A percentile compares a stretch with the other conserved stretches of the same genome.
Evolutionary conservation across 1,139 yeast species (phyloP).

Genomic region (Nakaseomyces delphensis): DNA sequence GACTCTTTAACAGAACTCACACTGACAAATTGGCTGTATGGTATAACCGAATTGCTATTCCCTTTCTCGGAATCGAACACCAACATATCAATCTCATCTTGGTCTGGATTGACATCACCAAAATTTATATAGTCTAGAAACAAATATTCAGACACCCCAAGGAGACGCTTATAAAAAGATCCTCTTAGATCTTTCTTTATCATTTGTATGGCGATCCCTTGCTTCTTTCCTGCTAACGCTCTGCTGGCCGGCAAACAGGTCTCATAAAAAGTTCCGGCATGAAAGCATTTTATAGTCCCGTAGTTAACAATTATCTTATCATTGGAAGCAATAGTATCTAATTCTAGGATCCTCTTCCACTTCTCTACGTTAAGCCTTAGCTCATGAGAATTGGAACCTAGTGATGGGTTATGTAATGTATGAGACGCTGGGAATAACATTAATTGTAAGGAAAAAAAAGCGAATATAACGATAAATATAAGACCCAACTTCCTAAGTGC

Average conservation of each 20-base stretch:
- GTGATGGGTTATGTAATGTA: background rate
- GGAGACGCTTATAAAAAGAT: constrained; percentile 15
- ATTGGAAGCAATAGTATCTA: background rate
- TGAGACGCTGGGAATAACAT: background rate
- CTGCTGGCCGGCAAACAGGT: background rate
- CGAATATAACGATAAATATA: background rate
- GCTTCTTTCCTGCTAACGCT: background rate
- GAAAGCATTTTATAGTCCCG: constrained; percentile 18
- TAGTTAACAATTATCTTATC: constrained; percentile 15
- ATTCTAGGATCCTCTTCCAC: constrained; percentile 3
- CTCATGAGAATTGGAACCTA: background rate
- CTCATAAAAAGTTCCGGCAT: constrained; percentile 12
- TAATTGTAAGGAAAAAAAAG: background rate
- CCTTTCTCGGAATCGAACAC: background rate
- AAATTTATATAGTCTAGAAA: constrained; percentile 15
- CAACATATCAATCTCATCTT: background rate
- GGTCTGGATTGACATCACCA: background rate
- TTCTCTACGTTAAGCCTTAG: background rate
- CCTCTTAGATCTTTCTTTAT: constrained; percentile 21
- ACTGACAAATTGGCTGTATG: background rate
- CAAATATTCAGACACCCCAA: constrained; percentile 21
- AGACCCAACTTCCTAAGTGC: background rate
- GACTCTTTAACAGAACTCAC: background rate
- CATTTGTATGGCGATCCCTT: background rate
- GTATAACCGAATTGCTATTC: background rate